phyloP scores from a whole-genome alignment of 768 basidiomycete genomes.

The Collybia nuda region DNA sequence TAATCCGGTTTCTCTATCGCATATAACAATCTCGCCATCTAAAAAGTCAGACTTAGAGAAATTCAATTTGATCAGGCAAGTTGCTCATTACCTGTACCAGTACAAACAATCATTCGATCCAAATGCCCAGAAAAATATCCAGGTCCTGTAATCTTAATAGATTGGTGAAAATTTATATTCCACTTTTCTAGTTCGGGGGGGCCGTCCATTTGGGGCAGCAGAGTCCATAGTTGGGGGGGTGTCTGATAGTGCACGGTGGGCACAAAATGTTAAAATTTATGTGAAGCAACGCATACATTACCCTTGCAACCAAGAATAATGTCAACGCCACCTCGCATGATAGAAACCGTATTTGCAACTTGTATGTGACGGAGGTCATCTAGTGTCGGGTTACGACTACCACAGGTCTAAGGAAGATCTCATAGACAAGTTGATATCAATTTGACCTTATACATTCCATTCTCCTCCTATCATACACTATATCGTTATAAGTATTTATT shows the following conservation, averaged over 20 bases:
- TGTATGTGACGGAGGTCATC: conserved; percentile 4
- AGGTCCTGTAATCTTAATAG: background rate
- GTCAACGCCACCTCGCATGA: background rate
- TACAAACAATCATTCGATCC: conserved; percentile 2
- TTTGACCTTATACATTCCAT: background rate
- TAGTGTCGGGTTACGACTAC: conserved; percentile 1
- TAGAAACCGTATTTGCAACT: background rate
- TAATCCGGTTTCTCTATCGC: no score
- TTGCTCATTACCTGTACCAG: background rate
- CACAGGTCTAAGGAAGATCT: background rate
- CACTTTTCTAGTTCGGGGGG: background rate
- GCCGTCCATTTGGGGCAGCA: background rate
- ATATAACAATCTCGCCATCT: no score
- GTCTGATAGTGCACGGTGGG: background rate
- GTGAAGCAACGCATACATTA: background rate
- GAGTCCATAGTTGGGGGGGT: conserved; percentile 1
- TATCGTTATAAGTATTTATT: background rate
- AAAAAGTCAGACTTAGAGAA: no score
- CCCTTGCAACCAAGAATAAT: conserved; percentile 1
- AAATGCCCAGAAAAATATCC: conserved; percentile 1
- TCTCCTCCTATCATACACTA: background rate
- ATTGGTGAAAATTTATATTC: background rate
- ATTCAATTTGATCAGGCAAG: no score
- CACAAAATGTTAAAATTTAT: background rate
- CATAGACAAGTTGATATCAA: background rate